Conservation (phyloP, 371 early-diverging fungal genomes). For the Batkoa obscura region DNA sequence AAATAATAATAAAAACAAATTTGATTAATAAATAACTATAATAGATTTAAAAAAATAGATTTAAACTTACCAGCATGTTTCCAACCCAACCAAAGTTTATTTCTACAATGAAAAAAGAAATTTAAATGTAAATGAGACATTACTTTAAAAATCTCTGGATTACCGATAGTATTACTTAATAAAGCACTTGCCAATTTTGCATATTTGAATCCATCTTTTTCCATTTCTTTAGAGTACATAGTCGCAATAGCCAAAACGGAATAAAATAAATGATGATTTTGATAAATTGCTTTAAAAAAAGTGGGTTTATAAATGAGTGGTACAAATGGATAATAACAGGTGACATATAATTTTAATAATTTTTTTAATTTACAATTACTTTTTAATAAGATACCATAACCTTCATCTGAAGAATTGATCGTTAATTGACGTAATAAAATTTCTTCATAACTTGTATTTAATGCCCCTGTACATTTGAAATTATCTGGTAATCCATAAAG, state of each 20-base stretch:
- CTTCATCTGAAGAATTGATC: too few relatives aligned
- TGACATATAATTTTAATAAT: not conserved
- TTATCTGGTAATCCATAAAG: too few relatives aligned
- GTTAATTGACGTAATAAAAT: too few relatives aligned
- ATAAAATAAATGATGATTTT: not conserved
- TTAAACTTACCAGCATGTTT: slow-evolving; percentile 5
- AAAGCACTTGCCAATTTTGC: not conserved
- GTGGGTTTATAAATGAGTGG: not conserved
- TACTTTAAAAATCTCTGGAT: not conserved
- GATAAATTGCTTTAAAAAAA: not conserved
- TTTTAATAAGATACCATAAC: too few relatives aligned
- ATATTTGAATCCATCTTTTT: not conserved
- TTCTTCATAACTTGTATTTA: too few relatives aligned
- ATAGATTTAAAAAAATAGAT: not conserved
- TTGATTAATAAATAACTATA: too few relatives aligned
- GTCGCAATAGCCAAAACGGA: not conserved
- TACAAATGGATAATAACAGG: not conserved
- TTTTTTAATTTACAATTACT: too few relatives aligned
- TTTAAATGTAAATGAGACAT: not conserved
- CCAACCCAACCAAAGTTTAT: not conserved
- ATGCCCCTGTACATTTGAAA: too few relatives aligned
- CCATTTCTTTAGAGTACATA: not conserved
- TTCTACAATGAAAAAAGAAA: not conserved
- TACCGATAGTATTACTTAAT: not conserved
- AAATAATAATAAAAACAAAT: not conserved